Percentiles rank a stretch among this genome's conserved stretches.
Evolutionary conservation across 306 rosid genomes (phyloP).

Genomic region (Potentilla sterilis): DNA sequence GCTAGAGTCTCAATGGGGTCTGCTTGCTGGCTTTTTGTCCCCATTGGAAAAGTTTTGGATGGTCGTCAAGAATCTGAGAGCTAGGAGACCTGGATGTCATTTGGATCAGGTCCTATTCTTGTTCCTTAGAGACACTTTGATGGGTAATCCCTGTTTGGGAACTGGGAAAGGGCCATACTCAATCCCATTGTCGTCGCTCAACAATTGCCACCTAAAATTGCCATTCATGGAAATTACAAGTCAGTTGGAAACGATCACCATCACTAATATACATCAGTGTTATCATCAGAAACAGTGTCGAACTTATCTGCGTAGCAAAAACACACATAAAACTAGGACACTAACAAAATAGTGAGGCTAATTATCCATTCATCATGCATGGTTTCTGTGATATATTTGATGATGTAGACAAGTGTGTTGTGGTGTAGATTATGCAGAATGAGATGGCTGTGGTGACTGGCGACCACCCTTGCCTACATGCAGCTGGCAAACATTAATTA

Average conservation of each 20-base stretch:
- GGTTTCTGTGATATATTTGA: background rate
- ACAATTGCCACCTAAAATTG: conserved; percentile 60
- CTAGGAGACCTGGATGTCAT: background rate
- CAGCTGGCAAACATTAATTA: conserved; percentile 13
- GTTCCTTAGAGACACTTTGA: conserved; percentile 48
- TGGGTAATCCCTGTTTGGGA: conserved; percentile 79
- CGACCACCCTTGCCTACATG: conserved; percentile 2
- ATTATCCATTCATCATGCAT: background rate
- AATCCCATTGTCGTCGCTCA: conserved; percentile 63
- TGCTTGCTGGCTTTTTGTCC: conserved; percentile 33
- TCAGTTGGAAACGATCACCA: background rate
- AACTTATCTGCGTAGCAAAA: background rate
- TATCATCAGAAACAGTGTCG: background rate
- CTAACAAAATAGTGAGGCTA: conserved; percentile 3
- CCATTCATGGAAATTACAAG: conserved; percentile 3
- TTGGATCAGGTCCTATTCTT: conserved; percentile 27
- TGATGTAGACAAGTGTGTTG: conserved; percentile 11
- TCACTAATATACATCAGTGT: conserved; percentile 1
- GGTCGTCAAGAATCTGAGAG: conserved; percentile 29
- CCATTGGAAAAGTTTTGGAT: conserved; percentile 22
- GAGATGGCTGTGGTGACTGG: background rate
- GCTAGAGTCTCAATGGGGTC: conserved; percentile 17
- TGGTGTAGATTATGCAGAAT: conserved; percentile 5
- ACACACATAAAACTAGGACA: background rate
- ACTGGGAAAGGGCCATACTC: conserved; percentile 92